Base-by-base conservation (phyloP, 2,329 filamentous ascomycete genomes). In the Chaetomium strumarium region DNA sequence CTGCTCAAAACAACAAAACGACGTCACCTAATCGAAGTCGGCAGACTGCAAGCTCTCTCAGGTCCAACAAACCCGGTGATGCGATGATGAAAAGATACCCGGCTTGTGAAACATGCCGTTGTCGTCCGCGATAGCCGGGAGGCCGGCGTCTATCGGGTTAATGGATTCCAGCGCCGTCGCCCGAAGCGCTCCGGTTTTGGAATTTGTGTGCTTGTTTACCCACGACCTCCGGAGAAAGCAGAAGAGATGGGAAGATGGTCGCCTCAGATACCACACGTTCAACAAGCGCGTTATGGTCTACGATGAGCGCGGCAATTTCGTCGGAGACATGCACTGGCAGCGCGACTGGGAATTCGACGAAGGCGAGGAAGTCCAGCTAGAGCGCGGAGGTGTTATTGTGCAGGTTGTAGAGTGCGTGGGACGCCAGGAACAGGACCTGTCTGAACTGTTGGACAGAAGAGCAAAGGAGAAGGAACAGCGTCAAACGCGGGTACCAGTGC, bases 201-300 rank as follows among this genome's bases (percentile, higher is more conserved):
- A 95, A 64, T 95, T 86, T 68, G 78, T 81, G 56, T 96, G 91
- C 67, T 82, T 96, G 5, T 96, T 88, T 69, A 95, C 90, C 2
- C 83, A 88, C 65, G 91, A 96, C 65, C 68, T 95, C 39, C 83
- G 84, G 47, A 83, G 88, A 51, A 96, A 96, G 71, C 84, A 89
- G 61, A 96, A 96, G 67, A 78, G 88, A 55, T 96, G 91, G 91
- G 89, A 95, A 64, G 91, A 96, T 84, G 91, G 92, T 34, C 83
- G 83, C 47, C 79, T 96, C 56, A 87, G 86, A 58, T 95, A 86
- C 59, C 91, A 96, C 65, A 86, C 87, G 0, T 96, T 95, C 79
- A 96, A 96, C 72, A 88, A 84, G 65, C 83, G 89, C 5, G 75
- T 93, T 55, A 95, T 96, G 88, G 88, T 95, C 7, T 92, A 93